A percentile compares a stretch with the other conserved stretches of the same genome.
Evolutionary conservation across 768 basidiomycete species (phyloP).

Genomic region (Suillus weaverae): DNA sequence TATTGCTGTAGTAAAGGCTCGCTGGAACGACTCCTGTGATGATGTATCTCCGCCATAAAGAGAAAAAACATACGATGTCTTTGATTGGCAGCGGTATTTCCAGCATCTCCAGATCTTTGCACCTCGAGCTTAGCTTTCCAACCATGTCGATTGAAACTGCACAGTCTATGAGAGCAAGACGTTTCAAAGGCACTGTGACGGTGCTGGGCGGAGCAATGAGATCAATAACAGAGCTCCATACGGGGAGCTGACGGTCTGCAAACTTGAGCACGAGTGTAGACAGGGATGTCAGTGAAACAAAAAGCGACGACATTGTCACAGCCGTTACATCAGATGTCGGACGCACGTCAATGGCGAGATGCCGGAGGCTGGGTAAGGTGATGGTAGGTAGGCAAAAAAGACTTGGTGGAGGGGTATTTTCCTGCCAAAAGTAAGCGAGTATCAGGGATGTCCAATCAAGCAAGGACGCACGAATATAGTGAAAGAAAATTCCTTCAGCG

Average conservation of each 20-base stretch:
- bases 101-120: slow-evolving; percentile 48
- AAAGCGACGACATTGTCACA: neutral
- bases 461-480: slow-evolving; percentile 51
- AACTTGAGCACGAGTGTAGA: slow-evolving; percentile 8
- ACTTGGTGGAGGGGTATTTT: slow-evolving; percentile 15
- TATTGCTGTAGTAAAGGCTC: slow-evolving; percentile 38
- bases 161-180: slow-evolving; percentile 50
- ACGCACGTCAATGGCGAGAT: slow-evolving; percentile 56
- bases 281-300: slow-evolving; percentile 3
- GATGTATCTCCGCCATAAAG: neutral
- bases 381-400: slow-evolving; percentile 24
- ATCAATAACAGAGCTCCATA: slow-evolving; percentile 42
- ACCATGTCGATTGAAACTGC: slow-evolving; percentile 41
- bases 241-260: slow-evolving; percentile 18
- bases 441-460: slow-evolving; percentile 6
- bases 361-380: slow-evolving; percentile 42
- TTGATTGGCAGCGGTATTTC: slow-evolving; percentile 51
- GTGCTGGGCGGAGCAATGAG: slow-evolving; percentile 36
- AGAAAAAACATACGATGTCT: slow-evolving; percentile 41
- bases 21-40: slow-evolving; percentile 12
- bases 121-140: slow-evolving; percentile 40
- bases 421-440: slow-evolving; percentile 6
- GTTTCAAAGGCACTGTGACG: slow-evolving; percentile 43
- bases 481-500: slow-evolving; percentile 60
- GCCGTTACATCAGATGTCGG: slow-evolving; percentile 21